A percentile compares a stretch with the other conserved stretches of the same genome.
Evolutionary conservation across 768 basidiomycete genomes (phyloP).

Genomic region (Multifurca ochricompacta): DNA sequence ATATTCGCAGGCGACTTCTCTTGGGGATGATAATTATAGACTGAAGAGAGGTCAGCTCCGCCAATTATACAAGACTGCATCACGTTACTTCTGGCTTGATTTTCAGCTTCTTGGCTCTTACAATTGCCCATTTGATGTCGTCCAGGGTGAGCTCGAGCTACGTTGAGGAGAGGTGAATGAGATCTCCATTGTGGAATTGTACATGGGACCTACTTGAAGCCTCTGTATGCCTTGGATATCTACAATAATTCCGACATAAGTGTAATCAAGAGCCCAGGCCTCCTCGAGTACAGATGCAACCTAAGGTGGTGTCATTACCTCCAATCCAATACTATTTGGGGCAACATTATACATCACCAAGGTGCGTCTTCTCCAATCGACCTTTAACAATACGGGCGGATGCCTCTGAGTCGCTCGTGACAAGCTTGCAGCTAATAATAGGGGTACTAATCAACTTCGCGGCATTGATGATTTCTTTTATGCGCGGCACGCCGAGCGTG

Average conservation of each 20-base stretch:
- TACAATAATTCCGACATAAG: constrained; percentile 88
- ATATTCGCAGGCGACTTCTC: constrained; percentile 69
- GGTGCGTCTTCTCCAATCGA: constrained; percentile 85
- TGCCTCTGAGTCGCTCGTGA: constrained; percentile 77
- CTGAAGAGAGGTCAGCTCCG: constrained; percentile 30
- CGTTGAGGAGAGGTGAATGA: neutral
- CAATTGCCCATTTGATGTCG: constrained; percentile 89
- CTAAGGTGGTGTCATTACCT: constrained; percentile 33
- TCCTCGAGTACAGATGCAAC: constrained; percentile 91
- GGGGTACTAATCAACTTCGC: constrained; percentile 97
- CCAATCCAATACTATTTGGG: neutral
- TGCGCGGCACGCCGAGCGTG: constrained; percentile 98
- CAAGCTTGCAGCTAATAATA: constrained; percentile 94
- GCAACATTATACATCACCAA: constrained; percentile 69
- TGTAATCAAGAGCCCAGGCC: constrained; percentile 89
- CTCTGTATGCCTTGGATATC: constrained; percentile 84
- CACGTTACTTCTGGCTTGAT: constrained; percentile 70
- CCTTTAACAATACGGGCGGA: constrained; percentile 98
- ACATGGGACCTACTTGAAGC: constrained; percentile 53
- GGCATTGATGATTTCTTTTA: constrained; percentile 99
- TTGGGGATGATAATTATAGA: constrained; percentile 70
- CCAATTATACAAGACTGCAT: neutral
- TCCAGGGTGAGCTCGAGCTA: constrained; percentile 91
- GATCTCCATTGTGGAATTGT: neutral
- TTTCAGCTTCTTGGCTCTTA: constrained; percentile 81